Conservation (phyloP, 805 yeast genomes). For the Ogataea polymorpha region DNA sequence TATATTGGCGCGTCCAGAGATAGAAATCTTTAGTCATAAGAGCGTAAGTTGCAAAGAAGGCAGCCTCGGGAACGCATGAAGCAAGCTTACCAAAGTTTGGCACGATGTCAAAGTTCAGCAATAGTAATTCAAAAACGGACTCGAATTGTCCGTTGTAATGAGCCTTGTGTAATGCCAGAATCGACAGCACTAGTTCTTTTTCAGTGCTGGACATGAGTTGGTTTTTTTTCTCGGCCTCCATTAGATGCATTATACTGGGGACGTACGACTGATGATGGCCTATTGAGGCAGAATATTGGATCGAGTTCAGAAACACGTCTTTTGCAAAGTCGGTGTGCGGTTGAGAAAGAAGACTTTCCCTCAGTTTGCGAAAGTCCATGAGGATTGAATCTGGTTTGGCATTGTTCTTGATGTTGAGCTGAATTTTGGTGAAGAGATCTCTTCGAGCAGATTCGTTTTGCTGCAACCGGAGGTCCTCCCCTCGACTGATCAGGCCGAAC, state of each 20-base stretch:
- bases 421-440: constrained; percentile 38
- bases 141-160: constrained; percentile 38
- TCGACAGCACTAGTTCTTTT: constrained; percentile 37
- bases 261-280: constrained; percentile 54
- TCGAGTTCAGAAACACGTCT: constrained; percentile 47
- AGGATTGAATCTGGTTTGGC: constrained; percentile 30
- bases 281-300: constrained; percentile 41
- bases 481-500: constrained; percentile 60
- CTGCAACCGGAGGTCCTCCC: constrained; percentile 51
- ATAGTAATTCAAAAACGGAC: constrained; percentile 31
- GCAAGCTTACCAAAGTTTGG: not conserved
- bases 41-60: constrained; percentile 16
- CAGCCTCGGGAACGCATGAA: constrained; percentile 5
- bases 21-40: constrained; percentile 33
- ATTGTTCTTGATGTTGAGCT: constrained; percentile 20
- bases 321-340: constrained; percentile 36
- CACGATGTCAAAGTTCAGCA: constrained; percentile 11
- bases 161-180: constrained; percentile 43
- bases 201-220: constrained; percentile 32
- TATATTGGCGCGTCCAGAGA: constrained; percentile 32
- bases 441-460: constrained; percentile 40
- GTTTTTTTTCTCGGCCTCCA: constrained; percentile 26
- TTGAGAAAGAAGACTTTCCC: constrained; percentile 51
- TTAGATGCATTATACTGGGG: constrained; percentile 47
- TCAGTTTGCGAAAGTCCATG: constrained; percentile 45